Conservation (phyloP, 2,329 filamentous ascomycete species). For the Cladosporium sphaerospermum region DNA sequence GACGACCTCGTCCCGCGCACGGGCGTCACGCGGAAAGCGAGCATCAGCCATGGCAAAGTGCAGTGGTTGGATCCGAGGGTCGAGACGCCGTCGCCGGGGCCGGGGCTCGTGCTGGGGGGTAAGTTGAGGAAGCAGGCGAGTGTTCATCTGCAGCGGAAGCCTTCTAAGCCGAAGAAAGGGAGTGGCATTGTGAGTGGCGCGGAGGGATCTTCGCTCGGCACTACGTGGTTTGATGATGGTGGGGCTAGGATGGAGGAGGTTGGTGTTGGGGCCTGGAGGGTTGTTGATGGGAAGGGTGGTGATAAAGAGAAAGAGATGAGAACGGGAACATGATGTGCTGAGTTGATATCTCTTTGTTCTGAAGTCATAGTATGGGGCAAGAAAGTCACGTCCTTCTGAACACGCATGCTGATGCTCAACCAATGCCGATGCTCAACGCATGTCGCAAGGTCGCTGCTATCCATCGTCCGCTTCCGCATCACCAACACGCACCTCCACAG, state of each 20-base stretch:
- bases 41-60: background rate
- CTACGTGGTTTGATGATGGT: background rate
- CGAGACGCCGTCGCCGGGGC: background rate
- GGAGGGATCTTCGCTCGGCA: background rate
- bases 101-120: background rate
- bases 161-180: background rate
- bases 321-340: no score
- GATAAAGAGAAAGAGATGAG: no score
- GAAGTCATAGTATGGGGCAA: no score
- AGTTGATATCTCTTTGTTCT: no score
- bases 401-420: no score
- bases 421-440: no score
- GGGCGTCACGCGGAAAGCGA: constrained; percentile 1
- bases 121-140: background rate
- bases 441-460: no score
- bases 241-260: background rate
- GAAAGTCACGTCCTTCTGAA: no score
- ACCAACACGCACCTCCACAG: no score
- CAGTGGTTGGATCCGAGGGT: background rate
- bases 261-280: constrained; percentile 1
- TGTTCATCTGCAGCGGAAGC: background rate
- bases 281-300: no score
- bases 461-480: no score
- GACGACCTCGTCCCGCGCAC: background rate
- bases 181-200: background rate